These are phyloP conservation scores for Zelonia costaricensis DNA, from an alignment of 208 protist species.

Conservation along the genomic window DNA sequence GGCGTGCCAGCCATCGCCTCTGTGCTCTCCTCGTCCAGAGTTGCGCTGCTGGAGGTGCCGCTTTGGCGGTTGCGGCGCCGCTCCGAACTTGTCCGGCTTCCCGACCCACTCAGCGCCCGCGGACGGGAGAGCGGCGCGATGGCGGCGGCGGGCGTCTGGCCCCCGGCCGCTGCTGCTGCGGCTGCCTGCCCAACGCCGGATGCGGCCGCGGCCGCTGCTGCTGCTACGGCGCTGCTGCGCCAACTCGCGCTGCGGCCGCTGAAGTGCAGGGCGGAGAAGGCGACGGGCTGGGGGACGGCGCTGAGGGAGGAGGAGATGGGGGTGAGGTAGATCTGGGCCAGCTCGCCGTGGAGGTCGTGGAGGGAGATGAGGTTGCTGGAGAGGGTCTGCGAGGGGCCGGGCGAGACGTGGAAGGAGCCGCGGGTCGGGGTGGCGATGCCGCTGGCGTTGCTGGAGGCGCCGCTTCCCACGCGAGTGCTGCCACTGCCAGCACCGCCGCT, in stretches of 20 bases:
- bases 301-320: conserved; percentile 21
- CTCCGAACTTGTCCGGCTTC: too few relatives aligned
- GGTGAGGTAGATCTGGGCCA: conserved; percentile 25
- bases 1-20: too few relatives aligned
- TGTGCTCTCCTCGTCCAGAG: too few relatives aligned
- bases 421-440: not conserved
- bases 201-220: not conserved
- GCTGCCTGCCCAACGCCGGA: not conserved
- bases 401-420: conserved; percentile 2
- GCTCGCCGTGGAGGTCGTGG: conserved; percentile 9
- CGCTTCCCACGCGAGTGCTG: too few relatives aligned
- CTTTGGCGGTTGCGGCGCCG: too few relatives aligned
- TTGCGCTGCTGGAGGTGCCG: not conserved
- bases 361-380: not conserved
- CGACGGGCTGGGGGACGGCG: conserved; percentile 2
- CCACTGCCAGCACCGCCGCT: too few relatives aligned
- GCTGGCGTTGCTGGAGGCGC: not conserved
- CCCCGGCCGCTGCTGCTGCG: too few relatives aligned
- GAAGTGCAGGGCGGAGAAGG: conserved; percentile 18
- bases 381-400: not conserved
- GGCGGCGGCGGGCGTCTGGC: too few relatives aligned
- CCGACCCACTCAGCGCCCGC: too few relatives aligned
- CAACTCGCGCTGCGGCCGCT: conserved; percentile 17
- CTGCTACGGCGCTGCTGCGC: conserved; percentile 8
- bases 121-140: too few relatives aligned